Conservation (phyloP, 371 early-diverging fungal species). For the Apophysomyces trapeziformis region DNA sequence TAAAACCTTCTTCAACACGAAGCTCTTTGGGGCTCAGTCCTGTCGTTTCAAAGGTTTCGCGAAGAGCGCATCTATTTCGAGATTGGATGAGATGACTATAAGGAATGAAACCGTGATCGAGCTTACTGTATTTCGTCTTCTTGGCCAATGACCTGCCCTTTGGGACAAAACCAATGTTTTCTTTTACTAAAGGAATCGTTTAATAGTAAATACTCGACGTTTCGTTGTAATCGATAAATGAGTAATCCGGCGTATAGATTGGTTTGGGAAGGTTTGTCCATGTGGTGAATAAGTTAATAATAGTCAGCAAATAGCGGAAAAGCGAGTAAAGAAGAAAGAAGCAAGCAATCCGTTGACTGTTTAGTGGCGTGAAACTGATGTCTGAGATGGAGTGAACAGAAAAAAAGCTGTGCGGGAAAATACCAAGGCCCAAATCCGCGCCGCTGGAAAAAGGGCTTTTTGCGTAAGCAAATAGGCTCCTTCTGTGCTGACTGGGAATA, state of each 20-base stretch:
- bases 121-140: constrained; percentile 86
- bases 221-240: constrained; percentile 76
- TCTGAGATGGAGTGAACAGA: background rate
- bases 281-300: constrained; percentile 23
- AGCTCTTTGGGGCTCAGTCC: constrained; percentile 76
- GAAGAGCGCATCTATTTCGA: constrained; percentile 71
- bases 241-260: constrained; percentile 69
- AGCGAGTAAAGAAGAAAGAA: background rate
- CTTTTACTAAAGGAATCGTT: constrained; percentile 84
- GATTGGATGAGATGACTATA: background rate
- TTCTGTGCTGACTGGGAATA: no score
- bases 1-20: constrained; percentile 74
- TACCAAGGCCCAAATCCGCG: no score
- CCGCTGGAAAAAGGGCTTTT: background rate
- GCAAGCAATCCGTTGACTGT: constrained; percentile 7
- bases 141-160: constrained; percentile 76
- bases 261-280: constrained; percentile 49
- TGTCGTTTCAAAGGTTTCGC: constrained; percentile 76
- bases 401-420: background rate
- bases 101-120: background rate
- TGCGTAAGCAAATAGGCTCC: background rate
- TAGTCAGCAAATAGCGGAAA: constrained; percentile 6
- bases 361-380: background rate
- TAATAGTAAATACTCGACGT: constrained; percentile 82
- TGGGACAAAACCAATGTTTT: constrained; percentile 86